Base-by-base conservation (phyloP, 768 basidiomycete species). In the Boletus rubroflammeus region DNA sequence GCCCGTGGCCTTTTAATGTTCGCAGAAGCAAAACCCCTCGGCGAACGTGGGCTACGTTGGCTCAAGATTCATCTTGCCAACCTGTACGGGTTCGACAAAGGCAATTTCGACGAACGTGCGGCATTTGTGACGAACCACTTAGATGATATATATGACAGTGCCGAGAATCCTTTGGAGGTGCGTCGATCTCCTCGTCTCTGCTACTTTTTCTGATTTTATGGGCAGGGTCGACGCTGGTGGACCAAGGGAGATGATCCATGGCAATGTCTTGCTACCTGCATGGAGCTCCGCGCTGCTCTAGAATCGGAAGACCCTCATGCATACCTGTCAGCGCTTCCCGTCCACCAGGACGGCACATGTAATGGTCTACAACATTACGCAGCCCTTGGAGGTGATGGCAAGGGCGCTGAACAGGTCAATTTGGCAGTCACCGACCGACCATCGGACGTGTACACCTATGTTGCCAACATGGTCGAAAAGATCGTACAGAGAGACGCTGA, bases 311-410 rank as follows among this genome's bases (percentile, higher is more conserved):
- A 83, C 39, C 80, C 82, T 0, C 79, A 77, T 56, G 67, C 70
- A 19, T 87, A 75, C 70, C 72, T 78, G 63, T 92, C 86, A 3
- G 71, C 75, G 17, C 78, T 97, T n/a, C 97, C 97, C 0, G 81
- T 98, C 6, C 97, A 99, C 67, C 96, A 98, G 71, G 97, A 99
- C 60, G 96, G 97, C 3, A 98, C 97, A 0, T 99, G 97, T 63
- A 99, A 99, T 62, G 97, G 96, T 26, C 78, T 99, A 58, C 97
- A 99, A 73, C 96, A 99, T 70, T 99, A 99, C 64, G 97, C 97
- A 6, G 97, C 97, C 0, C 83, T 99, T 5, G 97, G 97, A 41
- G 96, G 97, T 6, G 97, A 98, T 66, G 76, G 78, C 13, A 78
- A 80, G 32, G 97, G 97, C 54, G 97, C 97, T 1, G 75, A 77